phyloP scores from a whole-genome alignment of 116 monocot species.

The Dioscorea cayenensis region DNA sequence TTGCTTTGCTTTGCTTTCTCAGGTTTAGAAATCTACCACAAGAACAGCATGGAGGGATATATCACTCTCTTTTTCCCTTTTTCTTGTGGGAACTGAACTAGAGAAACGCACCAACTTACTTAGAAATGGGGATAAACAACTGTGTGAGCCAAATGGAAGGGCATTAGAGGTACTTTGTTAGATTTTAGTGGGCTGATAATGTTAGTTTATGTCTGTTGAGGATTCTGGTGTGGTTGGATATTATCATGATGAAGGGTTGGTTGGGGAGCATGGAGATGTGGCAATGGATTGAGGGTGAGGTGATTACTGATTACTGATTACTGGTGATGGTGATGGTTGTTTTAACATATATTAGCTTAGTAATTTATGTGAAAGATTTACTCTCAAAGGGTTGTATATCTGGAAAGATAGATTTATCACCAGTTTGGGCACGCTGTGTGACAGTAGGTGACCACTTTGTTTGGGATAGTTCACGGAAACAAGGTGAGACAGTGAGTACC shows the following conservation, averaged over 20 bases:
- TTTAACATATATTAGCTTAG: not conserved
- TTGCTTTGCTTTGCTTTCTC: not conserved
- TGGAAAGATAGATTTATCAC: not conserved
- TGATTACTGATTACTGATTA: not conserved
- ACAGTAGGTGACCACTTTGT: not conserved
- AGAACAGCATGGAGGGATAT: no score
- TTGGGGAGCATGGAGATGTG: conserved; percentile 6
- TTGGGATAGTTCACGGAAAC: not conserved
- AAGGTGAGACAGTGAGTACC: no score
- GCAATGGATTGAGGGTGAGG: not conserved
- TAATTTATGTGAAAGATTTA: not conserved
- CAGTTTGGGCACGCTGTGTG: not conserved
- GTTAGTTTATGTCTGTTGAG: no score
- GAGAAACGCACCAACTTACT: not conserved
- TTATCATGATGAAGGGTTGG: conserved; percentile 5
- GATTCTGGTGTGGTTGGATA: conserved; percentile 7
- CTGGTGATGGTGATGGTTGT: not conserved
- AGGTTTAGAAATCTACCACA: not conserved
- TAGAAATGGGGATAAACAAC: not conserved
- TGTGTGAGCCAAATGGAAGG: not conserved
- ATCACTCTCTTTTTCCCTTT: no score
- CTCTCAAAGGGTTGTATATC: not conserved
- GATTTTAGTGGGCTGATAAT: not conserved
- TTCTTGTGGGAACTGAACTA: no score
- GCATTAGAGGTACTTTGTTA: not conserved